These are phyloP conservation scores for Meripilus lineatus DNA, from an alignment of 1,284 basidiomycete genomes.

Conservation along the genomic window DNA sequence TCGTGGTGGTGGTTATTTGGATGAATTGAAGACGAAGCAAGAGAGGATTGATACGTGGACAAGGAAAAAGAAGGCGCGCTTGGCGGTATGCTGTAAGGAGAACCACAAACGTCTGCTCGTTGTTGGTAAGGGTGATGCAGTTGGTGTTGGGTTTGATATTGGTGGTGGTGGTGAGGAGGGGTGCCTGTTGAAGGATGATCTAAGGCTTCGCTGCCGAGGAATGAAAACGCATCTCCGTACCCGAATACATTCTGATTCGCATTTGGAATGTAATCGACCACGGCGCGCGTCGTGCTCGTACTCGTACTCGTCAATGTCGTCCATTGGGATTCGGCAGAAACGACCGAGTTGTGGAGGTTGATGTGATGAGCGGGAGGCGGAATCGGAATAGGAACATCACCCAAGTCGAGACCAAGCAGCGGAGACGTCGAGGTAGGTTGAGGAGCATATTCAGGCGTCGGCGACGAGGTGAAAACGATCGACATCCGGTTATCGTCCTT, in stretches of 20 bases:
- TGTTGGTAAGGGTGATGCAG: not conserved
- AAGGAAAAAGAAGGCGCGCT: slow-evolving; percentile 8
- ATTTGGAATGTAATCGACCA: not conserved
- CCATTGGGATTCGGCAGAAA: slow-evolving; percentile 4
- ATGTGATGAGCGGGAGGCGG: not conserved
- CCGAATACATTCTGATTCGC: too few species aligned
- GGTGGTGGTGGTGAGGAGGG: not conserved
- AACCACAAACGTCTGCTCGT: not conserved
- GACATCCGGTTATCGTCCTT: slow-evolving; percentile 6
- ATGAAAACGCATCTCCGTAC: not conserved
- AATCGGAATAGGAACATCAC: not conserved
- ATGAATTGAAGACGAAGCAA: too few species aligned
- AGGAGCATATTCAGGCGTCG: not conserved
- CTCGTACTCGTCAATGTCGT: not conserved
- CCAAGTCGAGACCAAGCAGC: slow-evolving; percentile 5
- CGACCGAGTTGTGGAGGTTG: slow-evolving; percentile 1
- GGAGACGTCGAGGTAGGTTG: not conserved
- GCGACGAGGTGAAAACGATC: not conserved
- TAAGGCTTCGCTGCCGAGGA: not conserved
- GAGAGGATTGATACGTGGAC: slow-evolving; percentile 6
- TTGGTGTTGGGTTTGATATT: not conserved
- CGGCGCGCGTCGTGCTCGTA: not conserved
- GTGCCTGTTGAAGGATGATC: not conserved
- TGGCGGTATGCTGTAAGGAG: not conserved
- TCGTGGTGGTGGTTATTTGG: too few species aligned